phyloP scores from a whole-genome alignment of 2,329 filamentous ascomycete species.

The Macrophomina pseudophaseolina region DNA sequence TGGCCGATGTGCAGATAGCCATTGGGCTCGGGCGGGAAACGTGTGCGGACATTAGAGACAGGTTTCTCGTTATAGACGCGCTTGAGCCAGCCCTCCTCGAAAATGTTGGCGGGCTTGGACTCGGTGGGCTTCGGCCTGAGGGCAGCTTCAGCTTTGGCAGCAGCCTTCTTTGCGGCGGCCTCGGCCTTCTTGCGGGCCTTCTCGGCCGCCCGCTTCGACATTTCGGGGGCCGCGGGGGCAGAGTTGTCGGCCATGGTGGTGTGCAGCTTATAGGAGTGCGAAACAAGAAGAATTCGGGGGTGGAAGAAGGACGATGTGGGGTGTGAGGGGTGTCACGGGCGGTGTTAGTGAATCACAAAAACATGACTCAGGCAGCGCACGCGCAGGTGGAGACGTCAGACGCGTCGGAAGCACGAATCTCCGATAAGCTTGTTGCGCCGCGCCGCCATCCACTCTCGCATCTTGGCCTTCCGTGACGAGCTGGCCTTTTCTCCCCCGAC shows the following conservation, averaged over 20 bases:
- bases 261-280: background rate
- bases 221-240: conserved; percentile 20
- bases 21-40: conserved; percentile 71
- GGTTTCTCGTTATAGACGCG: conserved; percentile 58
- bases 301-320: conserved; percentile 9
- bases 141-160: conserved; percentile 48
- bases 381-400: no score
- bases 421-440: background rate
- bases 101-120: conserved; percentile 45
- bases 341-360: conserved; percentile 20
- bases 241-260: conserved; percentile 20
- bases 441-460: conserved; percentile 7
- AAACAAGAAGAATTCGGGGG: background rate
- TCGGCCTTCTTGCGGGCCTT: conserved; percentile 57
- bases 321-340: conserved; percentile 11
- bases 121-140: conserved; percentile 44
- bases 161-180: conserved; percentile 49
- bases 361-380: conserved; percentile 17
- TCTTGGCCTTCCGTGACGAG: conserved; percentile 16
- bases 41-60: conserved; percentile 51
- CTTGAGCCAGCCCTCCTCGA: conserved; percentile 57
- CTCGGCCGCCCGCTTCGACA: conserved; percentile 55
- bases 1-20: conserved; percentile 94
- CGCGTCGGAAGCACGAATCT: conserved; percentile 23
- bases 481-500: conserved; percentile 24